Base-by-base conservation (phyloP, 768 basidiomycete genomes). In the Phaffia tasmanica region DNA sequence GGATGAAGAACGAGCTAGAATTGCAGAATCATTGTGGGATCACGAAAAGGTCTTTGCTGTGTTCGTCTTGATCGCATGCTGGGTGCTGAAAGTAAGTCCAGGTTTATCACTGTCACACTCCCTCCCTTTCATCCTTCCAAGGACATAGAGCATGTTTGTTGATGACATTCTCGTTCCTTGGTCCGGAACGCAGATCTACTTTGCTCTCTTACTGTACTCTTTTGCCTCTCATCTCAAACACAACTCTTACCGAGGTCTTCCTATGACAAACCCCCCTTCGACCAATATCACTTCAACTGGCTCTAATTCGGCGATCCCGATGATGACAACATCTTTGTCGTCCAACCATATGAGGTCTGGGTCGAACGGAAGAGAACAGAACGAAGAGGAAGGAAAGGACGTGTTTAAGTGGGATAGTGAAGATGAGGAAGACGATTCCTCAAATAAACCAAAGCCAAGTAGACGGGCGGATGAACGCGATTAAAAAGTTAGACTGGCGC, bases 151-250 rank as follows among this genome's bases (percentile, higher is more conserved):
- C 25, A 8, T 32, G 23, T 6, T 19, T 23, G 9, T 23, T 19
- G 23, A n/a, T 32, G 9, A 21, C 57, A 27, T 27, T 21, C 18
- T 27, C 57, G 2, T 19, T n/a, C 30, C n/a, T 42, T 51, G 14
- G 46, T 35, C 32, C 18, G n/a, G 30, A 11, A 47, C 0, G 6
- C 65, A 97, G 94, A 80, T 94, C 64, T 99, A 95, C 79, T 92
- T 99, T 76, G 86, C 87, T 54, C 78, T 87, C 51, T 77, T 92
- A 64, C 79, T 98, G 35, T 99, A 98, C 77, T 97, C 94, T 18
- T 97, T 88, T 75, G 92, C 91, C 3, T 80, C 83, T 1, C 95
- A 97, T 76, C 85, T 98, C 62, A 88, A 92, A 55, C 86, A 86
- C 72, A 89, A 91, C 56, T 87, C 89, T 27, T 97, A 93, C 74